phyloP scores from a whole-genome alignment of 495 filamentous ascomycete genomes.

The Penicillium verhagenii region DNA sequence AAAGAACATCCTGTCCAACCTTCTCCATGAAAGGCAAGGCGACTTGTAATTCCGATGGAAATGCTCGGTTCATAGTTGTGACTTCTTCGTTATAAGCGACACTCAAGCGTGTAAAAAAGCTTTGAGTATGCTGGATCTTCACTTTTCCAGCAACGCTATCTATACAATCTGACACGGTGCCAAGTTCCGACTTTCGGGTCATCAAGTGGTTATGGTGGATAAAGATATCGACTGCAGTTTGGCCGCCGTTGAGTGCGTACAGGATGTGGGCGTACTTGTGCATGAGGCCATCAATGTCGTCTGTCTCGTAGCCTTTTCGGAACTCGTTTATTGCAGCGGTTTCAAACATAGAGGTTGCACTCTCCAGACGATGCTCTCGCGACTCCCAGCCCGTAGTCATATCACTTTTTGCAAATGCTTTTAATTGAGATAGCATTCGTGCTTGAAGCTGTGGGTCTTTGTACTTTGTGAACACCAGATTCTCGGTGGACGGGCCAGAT shows the following conservation, averaged over 20 bases:
- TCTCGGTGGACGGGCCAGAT: constrained; percentile 73
- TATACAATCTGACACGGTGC: constrained; percentile 80
- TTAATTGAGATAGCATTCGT: constrained; percentile 76
- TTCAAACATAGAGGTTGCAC: constrained; percentile 83
- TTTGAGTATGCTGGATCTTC: constrained; percentile 71
- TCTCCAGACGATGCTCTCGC: constrained; percentile 65
- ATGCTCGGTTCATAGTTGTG: constrained; percentile 78
- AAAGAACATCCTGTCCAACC: constrained; percentile 78
- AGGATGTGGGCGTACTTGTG: constrained; percentile 84
- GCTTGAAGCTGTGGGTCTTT: constrained; percentile 87
- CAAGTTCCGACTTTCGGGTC: constrained; percentile 65
- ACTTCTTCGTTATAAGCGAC: constrained; percentile 79
- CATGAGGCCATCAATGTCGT: constrained; percentile 87
- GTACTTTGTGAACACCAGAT: constrained; percentile 80
- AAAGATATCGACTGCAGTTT: constrained; percentile 75
- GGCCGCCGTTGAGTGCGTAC: constrained; percentile 76
- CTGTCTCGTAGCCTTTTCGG: constrained; percentile 84
- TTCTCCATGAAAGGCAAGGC: constrained; percentile 77
- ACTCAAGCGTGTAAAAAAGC: constrained; percentile 74
- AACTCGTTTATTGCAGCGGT: constrained; percentile 88
- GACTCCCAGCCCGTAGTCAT: constrained; percentile 68
- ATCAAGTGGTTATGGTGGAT: constrained; percentile 86
- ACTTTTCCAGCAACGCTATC: constrained; percentile 59
- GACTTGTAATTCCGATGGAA: constrained; percentile 73
- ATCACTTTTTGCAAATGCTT: constrained; percentile 76